These are phyloP conservation scores for Saposhnikovia divaricata DNA, from an alignment of 129 eudicot species.

Conservation along the genomic window DNA sequence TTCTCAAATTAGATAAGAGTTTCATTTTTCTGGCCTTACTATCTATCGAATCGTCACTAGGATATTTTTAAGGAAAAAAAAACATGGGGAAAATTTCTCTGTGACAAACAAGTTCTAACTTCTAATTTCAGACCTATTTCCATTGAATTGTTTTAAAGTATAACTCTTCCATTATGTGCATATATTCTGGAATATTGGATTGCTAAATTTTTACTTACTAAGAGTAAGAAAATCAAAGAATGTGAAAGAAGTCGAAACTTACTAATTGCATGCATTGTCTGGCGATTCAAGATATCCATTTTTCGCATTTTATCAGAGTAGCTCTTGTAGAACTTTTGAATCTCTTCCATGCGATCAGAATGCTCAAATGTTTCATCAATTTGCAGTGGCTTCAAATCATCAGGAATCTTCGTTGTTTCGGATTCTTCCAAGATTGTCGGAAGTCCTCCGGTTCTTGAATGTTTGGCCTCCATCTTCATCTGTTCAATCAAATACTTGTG, in stretches of 20 bases:
- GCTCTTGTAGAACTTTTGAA: constrained; percentile 73
- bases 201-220: neutral
- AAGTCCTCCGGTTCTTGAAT: constrained; percentile 46
- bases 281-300: constrained; percentile 81
- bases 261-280: constrained; percentile 86
- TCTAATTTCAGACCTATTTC: neutral
- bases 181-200: neutral
- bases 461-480: constrained; percentile 70
- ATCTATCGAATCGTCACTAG: neutral
- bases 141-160: neutral
- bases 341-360: constrained; percentile 62
- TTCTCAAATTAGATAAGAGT: neutral
- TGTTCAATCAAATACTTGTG: constrained; percentile 60
- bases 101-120: neutral
- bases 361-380: constrained; percentile 57
- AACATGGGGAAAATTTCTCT: neutral
- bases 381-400: constrained; percentile 69
- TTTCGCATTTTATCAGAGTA: constrained; percentile 78
- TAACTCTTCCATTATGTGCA: neutral
- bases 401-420: constrained; percentile 56
- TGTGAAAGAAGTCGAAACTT: constrained; percentile 28
- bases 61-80: neutral
- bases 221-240: no score
- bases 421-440: constrained; percentile 89
- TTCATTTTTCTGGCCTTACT: neutral